phyloP scores from a whole-genome alignment of 2,329 filamentous ascomycete genomes.

The Pyricularia sp. region DNA sequence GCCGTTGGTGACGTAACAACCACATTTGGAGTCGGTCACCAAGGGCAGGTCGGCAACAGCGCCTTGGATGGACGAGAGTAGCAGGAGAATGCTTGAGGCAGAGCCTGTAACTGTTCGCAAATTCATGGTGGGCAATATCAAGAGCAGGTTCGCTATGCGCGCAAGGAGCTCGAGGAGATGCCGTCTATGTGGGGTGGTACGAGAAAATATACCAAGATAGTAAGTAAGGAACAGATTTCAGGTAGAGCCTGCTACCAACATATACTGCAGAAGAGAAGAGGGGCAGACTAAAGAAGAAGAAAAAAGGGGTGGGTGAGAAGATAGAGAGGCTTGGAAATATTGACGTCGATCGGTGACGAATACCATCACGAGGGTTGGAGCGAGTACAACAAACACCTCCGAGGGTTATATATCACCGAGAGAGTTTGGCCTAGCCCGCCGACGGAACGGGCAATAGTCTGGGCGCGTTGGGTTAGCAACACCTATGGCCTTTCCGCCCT shows the following conservation, averaged over 20 bases:
- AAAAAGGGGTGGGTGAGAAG: not conserved
- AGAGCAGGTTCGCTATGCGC: not conserved
- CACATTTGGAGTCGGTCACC: conserved; percentile 25
- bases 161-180: not conserved
- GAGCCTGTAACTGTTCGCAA: not conserved
- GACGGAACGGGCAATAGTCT: not conserved
- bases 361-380: not conserved
- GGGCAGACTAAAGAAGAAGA: not conserved
- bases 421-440: not conserved
- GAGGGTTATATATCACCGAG: not conserved
- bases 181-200: not conserved
- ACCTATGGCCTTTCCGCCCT: not conserved
- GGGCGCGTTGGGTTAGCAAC: not conserved
- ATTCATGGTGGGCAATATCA: not conserved
- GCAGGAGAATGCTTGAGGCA: not conserved
- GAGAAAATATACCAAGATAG: not conserved
- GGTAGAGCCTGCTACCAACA: not conserved
- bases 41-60: not conserved
- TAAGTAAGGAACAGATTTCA: not conserved
- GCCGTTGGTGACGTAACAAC: conserved; percentile 39
- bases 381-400: not conserved
- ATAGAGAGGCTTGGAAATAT: not conserved
- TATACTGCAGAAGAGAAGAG: not conserved
- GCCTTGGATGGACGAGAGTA: not conserved
- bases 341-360: not conserved